Evolutionary conservation across 257 asterid species (phyloP).

Genomic region (Solanum etuberosum): DNA sequence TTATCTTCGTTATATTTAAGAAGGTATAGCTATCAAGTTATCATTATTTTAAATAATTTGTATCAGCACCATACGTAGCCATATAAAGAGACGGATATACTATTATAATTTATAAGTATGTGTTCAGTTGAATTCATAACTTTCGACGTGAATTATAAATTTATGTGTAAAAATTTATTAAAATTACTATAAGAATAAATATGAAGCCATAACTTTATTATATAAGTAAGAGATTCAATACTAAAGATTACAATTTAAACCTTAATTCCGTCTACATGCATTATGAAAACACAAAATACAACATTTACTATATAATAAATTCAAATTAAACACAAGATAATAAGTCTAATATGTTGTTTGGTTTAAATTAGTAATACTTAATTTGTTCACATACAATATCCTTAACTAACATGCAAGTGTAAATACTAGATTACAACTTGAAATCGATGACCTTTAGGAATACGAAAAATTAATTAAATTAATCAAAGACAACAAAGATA

Average conservation of each 20-base stretch:
- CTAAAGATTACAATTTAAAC: no score
- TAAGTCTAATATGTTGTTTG: neutral
- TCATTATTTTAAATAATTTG: neutral
- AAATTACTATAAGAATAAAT: neutral
- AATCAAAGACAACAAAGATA: neutral
- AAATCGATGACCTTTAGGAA: neutral
- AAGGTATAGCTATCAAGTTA: neutral
- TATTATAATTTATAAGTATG: neutral
- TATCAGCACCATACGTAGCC: neutral
- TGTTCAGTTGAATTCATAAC: neutral
- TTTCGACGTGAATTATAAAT: neutral
- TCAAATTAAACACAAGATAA: neutral
- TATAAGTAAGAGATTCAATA: no score
- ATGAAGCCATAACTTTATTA: no score
- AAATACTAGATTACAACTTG: neutral
- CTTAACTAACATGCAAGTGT: neutral
- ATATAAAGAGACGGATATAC: neutral
- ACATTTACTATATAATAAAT: neutral
- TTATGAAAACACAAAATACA: neutral
- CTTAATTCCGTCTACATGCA: no score
- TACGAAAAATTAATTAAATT: neutral
- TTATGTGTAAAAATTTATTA: neutral
- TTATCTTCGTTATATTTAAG: neutral
- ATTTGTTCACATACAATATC: neutral
- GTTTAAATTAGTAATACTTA: neutral